Base-by-base conservation (phyloP, 2,329 filamentous ascomycete genomes). In the Zymoseptoria pseudotritici region DNA sequence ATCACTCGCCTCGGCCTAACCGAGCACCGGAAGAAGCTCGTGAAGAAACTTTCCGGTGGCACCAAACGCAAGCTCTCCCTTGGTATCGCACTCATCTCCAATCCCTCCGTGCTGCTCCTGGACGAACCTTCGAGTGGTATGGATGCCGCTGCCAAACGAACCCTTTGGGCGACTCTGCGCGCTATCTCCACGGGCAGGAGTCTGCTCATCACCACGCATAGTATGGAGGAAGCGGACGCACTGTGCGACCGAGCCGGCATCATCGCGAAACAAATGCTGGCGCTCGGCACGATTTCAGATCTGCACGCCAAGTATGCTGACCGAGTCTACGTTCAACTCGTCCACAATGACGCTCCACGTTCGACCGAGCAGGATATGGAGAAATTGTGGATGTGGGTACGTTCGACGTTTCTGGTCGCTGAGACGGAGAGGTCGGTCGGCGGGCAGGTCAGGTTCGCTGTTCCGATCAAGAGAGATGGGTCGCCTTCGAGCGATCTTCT, bases 171-270 rank as follows among this genome's bases (percentile, higher is more conserved):
- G 61, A 94, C 90, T 0, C 80, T 96, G 0, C 83, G 83, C 3
- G 82, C 84, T 1, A 85, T 91, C 7, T 86, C 87, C 0, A 82
- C 84, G 0, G 90, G 90, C 0, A 83, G 91, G 10, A 88, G 86
- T 0, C 84, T 96, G n/a, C 78, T 96, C 1, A 81, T 96, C n/a
- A 96, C 91, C 0, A 96, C 91, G 8, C 91, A 96, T 73, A 89
- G 84, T 55, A 96, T 96, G 91, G 91, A 96, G 72, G 91, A 96
- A 76, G 91, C 91, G 0, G 90, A 94, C 68, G 90, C 90, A 1
- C 80, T 96, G 3, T 91, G 91, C 0, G 85, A 84, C 26, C 82
- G 90, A 0, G 90, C 88, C 0, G 91, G 90, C 10, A 96, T 96
- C 65, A 84, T 96, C 74, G 89, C 90, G 17, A 82, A 83, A 5